Base-by-base conservation (phyloP, 441 rosid genomes). In the Breynia disticha region DNA sequence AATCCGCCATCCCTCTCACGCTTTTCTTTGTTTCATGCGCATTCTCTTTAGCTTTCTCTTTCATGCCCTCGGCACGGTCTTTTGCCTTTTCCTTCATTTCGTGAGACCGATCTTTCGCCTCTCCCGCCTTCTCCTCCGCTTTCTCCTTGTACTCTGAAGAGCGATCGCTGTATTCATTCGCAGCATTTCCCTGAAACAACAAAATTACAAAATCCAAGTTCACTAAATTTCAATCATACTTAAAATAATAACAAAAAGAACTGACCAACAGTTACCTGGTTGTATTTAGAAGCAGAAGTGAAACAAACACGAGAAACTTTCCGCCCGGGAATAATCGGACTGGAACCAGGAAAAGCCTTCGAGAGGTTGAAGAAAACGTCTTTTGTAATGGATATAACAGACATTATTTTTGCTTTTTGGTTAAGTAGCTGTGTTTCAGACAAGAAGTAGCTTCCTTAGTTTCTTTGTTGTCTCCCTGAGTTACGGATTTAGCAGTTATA, bases 281-380 rank as follows among this genome's bases (percentile, higher is more conserved):
- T 60, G 18, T 63, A 58, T 48, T 67, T 76, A 61, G 82, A 73
- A 20, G 87, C 77, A 56, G 82, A 66, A 50, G 80, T 15, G 67
- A 83, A 83, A 69, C 69, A 77, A 49, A 83, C 74, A 19, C 82
- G 72, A 3, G 84, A 73, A 46, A 74, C 60, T 61, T 56, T 77
- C 42, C 46, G 42, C n/a, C 75, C 13, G 13, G 70, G 57, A 21
- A 24, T 63, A 56, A 15, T 77, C 41, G 20, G 68, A 57, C 16
- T 72, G 63, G 18, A 75, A 22, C 16, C 4, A 65, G 28, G 77
- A 80, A 52, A 77, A 70, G 81, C 67, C 37, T 54, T 81, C 0
- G 84, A 57, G 58, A 84, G 59, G 58, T 54, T 61, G 59, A 75
- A 67, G 57, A 77, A 46, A 60, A 62, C 46, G 48, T 18, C 68